phyloP scores from a whole-genome alignment of 2,329 filamentous ascomycete genomes.

The Tetracladium maxilliforme region DNA sequence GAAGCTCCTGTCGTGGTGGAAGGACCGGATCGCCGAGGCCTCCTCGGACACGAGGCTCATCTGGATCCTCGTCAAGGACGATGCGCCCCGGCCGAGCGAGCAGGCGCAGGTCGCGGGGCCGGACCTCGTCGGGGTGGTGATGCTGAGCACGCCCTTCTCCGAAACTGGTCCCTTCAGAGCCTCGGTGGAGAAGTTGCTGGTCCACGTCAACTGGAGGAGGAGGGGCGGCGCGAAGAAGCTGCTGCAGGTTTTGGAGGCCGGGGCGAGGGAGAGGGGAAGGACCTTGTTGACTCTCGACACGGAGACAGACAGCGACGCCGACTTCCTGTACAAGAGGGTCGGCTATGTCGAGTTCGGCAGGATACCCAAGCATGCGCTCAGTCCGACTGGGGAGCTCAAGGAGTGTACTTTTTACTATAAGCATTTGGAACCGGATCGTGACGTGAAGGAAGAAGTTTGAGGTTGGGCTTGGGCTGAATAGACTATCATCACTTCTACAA shows the following conservation, averaged over 20 bases:
- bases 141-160: constrained; percentile 31
- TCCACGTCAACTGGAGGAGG: constrained; percentile 32
- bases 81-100: constrained; percentile 9
- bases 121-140: constrained; percentile 39
- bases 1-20: constrained; percentile 43
- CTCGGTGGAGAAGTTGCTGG: constrained; percentile 40
- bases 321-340: constrained; percentile 36
- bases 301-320: constrained; percentile 33
- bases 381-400: too few relatives aligned
- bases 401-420: too few relatives aligned
- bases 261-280: constrained; percentile 31
- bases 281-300: constrained; percentile 40
- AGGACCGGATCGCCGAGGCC: constrained; percentile 31
- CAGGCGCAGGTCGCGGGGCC: constrained; percentile 22
- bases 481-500: too few relatives aligned
- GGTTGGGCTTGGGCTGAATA: too few relatives aligned
- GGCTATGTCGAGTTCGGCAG: constrained; percentile 30
- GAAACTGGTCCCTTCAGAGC: constrained; percentile 43
- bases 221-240: constrained; percentile 35
- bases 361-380: too few relatives aligned
- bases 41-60: constrained; percentile 30
- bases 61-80: constrained; percentile 29
- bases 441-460: too few relatives aligned
- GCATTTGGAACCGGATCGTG: too few relatives aligned
- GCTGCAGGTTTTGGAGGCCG: constrained; percentile 36